A percentile compares a stretch with the other conserved stretches of the same genome.
Evolutionary conservation across 2,329 filamentous ascomycete genomes (phyloP).

Genomic region (Gnomoniopsis smithogilvyi): DNA sequence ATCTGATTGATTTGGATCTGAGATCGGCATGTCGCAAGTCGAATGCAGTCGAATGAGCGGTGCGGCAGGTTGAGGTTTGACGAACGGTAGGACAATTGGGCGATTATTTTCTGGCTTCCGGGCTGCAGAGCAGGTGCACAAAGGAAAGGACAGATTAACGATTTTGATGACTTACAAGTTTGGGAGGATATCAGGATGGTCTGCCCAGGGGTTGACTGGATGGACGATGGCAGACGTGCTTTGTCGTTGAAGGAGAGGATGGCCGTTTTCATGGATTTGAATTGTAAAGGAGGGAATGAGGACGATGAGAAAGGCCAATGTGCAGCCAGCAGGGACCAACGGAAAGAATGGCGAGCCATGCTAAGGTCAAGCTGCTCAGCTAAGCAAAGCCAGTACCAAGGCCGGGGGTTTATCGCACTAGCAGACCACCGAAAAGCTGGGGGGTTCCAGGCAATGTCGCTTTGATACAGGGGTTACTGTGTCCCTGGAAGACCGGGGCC

Average conservation of each 20-base stretch:
- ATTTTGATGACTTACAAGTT: constrained; percentile 22
- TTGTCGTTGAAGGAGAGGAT: constrained; percentile 16
- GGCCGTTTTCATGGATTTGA: constrained; percentile 12
- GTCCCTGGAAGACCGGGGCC: too few species aligned
- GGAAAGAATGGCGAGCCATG: neutral
- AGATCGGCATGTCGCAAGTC: neutral
- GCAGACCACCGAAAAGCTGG: too few species aligned
- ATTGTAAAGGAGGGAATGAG: constrained; percentile 20
- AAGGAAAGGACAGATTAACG: neutral
- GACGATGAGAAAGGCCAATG: constrained; percentile 4
- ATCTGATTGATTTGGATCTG: constrained; percentile 2
- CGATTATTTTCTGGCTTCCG: constrained; percentile 9
- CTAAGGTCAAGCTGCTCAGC: too few species aligned
- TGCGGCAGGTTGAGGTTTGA: constrained; percentile 16
- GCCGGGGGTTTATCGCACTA: too few species aligned
- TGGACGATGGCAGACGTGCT: neutral
- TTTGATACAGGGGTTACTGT: too few species aligned
- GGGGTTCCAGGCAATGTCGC: too few species aligned
- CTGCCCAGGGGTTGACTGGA: neutral
- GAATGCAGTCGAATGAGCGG: neutral
- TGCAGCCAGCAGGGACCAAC: neutral
- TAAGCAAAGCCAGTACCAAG: too few species aligned
- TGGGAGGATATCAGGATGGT: neutral
- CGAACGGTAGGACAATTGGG: constrained; percentile 14
- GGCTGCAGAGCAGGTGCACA: constrained; percentile 12